A percentile compares a stretch with the other conserved stretches of the same genome.
Conservation (phyloP, 2,329 filamentous ascomycete species). For the Colletotrichum liriopes region DNA sequence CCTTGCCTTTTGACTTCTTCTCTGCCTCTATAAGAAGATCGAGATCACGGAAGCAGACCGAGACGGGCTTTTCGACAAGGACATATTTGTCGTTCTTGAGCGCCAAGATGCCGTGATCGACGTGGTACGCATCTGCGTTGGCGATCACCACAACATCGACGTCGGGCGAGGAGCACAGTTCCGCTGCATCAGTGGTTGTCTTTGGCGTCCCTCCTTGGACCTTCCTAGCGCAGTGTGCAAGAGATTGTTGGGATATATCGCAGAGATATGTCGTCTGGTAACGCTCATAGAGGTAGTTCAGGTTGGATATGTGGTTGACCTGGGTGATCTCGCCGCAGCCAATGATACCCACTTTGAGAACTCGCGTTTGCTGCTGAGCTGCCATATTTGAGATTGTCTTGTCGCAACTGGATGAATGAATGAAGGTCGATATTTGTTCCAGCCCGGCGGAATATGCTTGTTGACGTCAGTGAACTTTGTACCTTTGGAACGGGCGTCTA, state of each 20-base stretch:
- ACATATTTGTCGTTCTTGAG: constrained; percentile 69
- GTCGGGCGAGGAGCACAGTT: constrained; percentile 59
- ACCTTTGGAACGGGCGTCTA: too few species aligned
- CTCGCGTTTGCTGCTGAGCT: constrained; percentile 5
- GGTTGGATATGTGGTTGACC: constrained; percentile 67
- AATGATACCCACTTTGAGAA: constrained; percentile 58
- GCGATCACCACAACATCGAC: constrained; percentile 70
- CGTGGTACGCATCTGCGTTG: constrained; percentile 69
- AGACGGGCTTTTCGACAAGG: constrained; percentile 73
- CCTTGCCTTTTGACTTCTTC: constrained; percentile 55
- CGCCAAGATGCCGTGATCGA: constrained; percentile 65
- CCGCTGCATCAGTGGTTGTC: constrained; percentile 55
- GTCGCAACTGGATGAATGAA: background rate
- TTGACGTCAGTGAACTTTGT: background rate
- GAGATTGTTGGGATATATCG: constrained; percentile 60
- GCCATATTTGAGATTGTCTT: background rate
- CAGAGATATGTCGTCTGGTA: constrained; percentile 66
- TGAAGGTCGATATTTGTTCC: background rate
- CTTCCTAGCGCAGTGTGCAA: constrained; percentile 47
- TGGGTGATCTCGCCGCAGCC: constrained; percentile 67
- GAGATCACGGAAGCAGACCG: constrained; percentile 63
- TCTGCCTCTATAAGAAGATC: constrained; percentile 66
- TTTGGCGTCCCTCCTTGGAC: constrained; percentile 45
- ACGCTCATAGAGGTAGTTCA: constrained; percentile 60
- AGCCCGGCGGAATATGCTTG: background rate